Evolutionary conservation across 164 flowering plant genomes (phyloP), one percentile per base, ranked within the genome.

Genomic region (Stephania japonica): DNA sequence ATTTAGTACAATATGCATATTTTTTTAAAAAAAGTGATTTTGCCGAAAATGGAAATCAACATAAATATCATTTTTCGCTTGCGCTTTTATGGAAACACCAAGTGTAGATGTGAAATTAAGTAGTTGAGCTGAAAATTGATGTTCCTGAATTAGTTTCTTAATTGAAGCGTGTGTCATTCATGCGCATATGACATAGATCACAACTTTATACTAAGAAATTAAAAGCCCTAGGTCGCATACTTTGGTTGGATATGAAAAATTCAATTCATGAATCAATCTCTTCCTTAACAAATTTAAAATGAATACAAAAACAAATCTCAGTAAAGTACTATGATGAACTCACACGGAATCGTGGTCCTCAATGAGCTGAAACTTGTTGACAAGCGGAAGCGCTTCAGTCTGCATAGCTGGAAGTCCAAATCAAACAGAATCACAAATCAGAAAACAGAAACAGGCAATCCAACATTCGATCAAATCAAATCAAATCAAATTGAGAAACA

Each of bases 331-430:
- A 65, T 69, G 67, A 72, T 26, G 73, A 71, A 80, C 89, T 81
- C 74, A 94, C 99, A 78, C 73, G 27, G 97, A 83, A 65, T 86
- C 79, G 1, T 24, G 76, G 56, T 87, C 93, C 75, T 91, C 92
- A 0, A 78, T 27, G 63, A 95, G 91, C 73, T 86, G 81, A 43
- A 91, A 88, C 77, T 78, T 91, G 80, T 80, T 80, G 41, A 95
- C 97, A 42, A 95, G 76, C 18, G 99, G 98, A 75, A 88, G 83
- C 56, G 99, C 97, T 82, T 95, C 99, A 14, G 94, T 85, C 82
- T 95, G 97, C 99, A 95, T 95, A 85, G 99, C 97, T 93, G 86
- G 21, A 63, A 41, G 41, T 77, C 73, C 65, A 71, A 67, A 70
- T 72, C 47, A 69, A 76, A 67, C 38, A 42, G 53, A 65, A 32